Conservation (phyloP, 495 filamentous ascomycete genomes). For the Penicillium paxilli region DNA sequence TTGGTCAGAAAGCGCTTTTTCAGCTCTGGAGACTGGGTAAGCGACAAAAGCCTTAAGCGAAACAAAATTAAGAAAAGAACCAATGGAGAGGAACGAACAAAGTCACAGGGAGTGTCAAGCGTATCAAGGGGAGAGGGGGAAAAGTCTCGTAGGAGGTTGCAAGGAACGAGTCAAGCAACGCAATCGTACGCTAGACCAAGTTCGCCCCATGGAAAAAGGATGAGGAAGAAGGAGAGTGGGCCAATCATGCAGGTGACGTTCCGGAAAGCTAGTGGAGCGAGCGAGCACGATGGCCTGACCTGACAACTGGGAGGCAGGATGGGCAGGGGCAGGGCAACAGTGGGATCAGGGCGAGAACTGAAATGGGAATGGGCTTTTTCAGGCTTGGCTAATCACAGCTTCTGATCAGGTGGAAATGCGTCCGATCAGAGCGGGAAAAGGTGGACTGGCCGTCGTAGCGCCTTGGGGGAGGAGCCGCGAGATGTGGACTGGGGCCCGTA, state of each 20-base stretch:
- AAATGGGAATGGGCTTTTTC: slow-evolving; percentile 17
- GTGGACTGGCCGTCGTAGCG: slow-evolving; percentile 3
- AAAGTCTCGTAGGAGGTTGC: slow-evolving; percentile 1
- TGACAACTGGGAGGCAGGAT: slow-evolving; percentile 15
- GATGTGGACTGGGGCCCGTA: slow-evolving; percentile 12
- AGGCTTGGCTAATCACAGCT: slow-evolving; percentile 23
- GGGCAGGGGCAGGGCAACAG: slow-evolving; percentile 13
- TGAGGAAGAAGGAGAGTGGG: slow-evolving; percentile 19
- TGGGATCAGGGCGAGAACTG: slow-evolving; percentile 19
- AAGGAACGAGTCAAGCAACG: slow-evolving; percentile 12
- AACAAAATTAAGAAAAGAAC: too few relatives aligned
- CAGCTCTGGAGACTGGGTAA: slow-evolving; percentile 15
- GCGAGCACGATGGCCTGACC: slow-evolving; percentile 39
- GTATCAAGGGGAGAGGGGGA: not conserved
- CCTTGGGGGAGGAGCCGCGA: slow-evolving; percentile 14
- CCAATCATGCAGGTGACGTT: slow-evolving; percentile 35
- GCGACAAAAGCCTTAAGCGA: slow-evolving; percentile 8
- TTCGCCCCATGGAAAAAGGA: slow-evolving; percentile 22
- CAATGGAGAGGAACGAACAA: slow-evolving; percentile 1
- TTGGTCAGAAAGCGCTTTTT: slow-evolving; percentile 20
- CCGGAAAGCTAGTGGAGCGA: slow-evolving; percentile 29
- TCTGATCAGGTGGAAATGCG: slow-evolving; percentile 15
- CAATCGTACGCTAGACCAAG: slow-evolving; percentile 11
- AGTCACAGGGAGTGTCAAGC: not conserved
- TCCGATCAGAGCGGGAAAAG: slow-evolving; percentile 23